A percentile compares a stretch with the other conserved stretches of the same genome.
phyloP scores from a whole-genome alignment of 2,329 filamentous ascomycete species.

The Pleoardoris graminearum region DNA sequence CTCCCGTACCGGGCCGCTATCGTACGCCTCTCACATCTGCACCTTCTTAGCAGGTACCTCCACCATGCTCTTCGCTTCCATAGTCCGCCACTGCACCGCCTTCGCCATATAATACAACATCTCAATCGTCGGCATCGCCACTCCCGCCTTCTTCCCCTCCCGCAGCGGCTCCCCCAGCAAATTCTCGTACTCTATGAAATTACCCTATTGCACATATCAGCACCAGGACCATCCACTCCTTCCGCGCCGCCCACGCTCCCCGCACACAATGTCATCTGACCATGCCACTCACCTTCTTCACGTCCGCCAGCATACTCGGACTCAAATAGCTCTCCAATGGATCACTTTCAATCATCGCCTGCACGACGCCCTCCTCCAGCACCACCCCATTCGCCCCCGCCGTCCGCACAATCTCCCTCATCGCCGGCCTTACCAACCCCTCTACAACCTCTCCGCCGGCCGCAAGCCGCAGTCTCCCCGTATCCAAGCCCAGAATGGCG shows the following conservation, averaged over 20 bases:
- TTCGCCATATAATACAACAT: slow-evolving; percentile 55
- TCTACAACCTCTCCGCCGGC: slow-evolving; percentile 50
- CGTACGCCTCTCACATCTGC: too few species aligned
- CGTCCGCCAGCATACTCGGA: slow-evolving; percentile 61
- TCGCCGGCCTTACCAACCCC: slow-evolving; percentile 56
- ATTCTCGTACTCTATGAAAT: slow-evolving; percentile 61
- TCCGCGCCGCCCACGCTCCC: neutral
- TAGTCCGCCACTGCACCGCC: slow-evolving; percentile 55
- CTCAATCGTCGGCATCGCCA: slow-evolving; percentile 55
- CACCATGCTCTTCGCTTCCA: slow-evolving; percentile 50
- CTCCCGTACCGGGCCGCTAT: too few species aligned
- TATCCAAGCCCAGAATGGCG: slow-evolving; percentile 57
- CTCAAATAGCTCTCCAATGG: slow-evolving; percentile 54
- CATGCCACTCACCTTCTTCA: slow-evolving; percentile 47
- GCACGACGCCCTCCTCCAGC: slow-evolving; percentile 50
- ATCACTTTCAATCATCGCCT: slow-evolving; percentile 54
- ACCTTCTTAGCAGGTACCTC: slow-evolving; percentile 29
- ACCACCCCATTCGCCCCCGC: slow-evolving; percentile 51
- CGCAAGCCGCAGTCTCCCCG: slow-evolving; percentile 54
- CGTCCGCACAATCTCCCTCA: slow-evolving; percentile 55
- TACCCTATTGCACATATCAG: slow-evolving; percentile 44
- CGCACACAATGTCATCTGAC: neutral
- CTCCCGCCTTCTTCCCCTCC: slow-evolving; percentile 54
- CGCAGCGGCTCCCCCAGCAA: slow-evolving; percentile 61
- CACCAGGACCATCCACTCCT: neutral